Conservation (phyloP, 305 asterid species). For the Ajuga reptans region DNA sequence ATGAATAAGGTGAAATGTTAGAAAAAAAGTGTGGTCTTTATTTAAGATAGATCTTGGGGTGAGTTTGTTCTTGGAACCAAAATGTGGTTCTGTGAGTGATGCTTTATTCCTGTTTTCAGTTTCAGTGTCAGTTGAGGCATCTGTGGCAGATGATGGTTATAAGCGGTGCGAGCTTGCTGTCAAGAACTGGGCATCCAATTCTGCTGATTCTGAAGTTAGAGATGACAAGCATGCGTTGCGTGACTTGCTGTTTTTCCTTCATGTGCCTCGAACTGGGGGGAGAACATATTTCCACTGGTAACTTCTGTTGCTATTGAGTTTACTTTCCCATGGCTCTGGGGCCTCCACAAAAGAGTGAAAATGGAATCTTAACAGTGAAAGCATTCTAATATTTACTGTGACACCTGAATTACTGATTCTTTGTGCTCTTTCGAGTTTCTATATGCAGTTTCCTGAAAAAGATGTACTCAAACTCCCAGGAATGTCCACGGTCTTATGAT, state of each 20-base stretch:
- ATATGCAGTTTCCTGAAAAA: conserved; percentile 70
- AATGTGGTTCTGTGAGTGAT: conserved; percentile 5
- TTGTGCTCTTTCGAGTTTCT: conserved; percentile 16
- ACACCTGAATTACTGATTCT: conserved; percentile 13
- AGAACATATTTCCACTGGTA: conserved; percentile 89
- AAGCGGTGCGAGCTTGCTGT: conserved; percentile 52
- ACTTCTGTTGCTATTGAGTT: neutral
- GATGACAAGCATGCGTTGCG: conserved; percentile 56
- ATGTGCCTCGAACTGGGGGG: conserved; percentile 95
- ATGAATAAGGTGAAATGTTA: neutral
- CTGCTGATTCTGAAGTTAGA: conserved; percentile 46
- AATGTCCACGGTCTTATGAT: conserved; percentile 95
- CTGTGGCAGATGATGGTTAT: conserved; percentile 37
- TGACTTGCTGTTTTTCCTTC: conserved; percentile 92
- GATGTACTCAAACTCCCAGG: conserved; percentile 53
- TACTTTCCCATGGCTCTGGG: conserved; percentile 3
- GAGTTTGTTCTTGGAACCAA: neutral
- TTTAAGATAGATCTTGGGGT: neutral
- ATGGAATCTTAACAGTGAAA: neutral
- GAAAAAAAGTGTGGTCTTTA: neutral
- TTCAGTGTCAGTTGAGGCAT: conserved; percentile 36
- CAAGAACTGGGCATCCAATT: conserved; percentile 79
- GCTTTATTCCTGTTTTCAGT: conserved; percentile 30
- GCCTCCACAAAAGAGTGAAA: conserved; percentile 8
- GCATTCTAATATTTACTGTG: neutral